Evolutionary conservation across 495 filamentous ascomycete species (phyloP), one percentile per base, ranked within the genome.

Genomic region (Penicillium dipodomyicola): DNA sequence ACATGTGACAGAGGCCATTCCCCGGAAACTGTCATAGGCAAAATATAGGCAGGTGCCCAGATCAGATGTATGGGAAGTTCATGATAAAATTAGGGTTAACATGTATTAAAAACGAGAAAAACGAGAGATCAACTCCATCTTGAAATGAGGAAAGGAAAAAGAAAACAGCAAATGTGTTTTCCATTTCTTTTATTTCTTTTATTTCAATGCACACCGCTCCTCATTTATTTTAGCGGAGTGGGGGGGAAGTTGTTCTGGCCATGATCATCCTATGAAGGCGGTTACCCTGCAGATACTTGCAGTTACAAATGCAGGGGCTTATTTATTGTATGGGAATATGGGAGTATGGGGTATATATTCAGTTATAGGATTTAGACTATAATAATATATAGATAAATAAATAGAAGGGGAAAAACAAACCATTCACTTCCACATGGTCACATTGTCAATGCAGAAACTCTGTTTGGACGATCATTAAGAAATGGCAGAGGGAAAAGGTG

Each of bases 1-100:
- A 30, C 69, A 70, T 70, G 69, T 72, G 69, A 72, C 54, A 37
- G 65, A 62, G 46, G 65, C 60, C 62, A 65, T 65, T 45, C 29
- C 29, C 23, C 22, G 23, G 23, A 25, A 25, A 25, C 23, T 25
- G 23, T 22, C 22, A 23, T 41, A 50, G 32, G 43, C 15, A 37
- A 37, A 32, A 39, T 39, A 39, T 27, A 30, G 48, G 29, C 56
- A 54, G 51, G 41, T 46, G 48, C 54, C 33, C 25, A 43, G 33
- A 30, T 43, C 39, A 19, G 42, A 20, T 40, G 52, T 29, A 47
- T 15, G 5, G 30, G 10, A 46, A 41, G 23, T 25, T 19, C 11
- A 11, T 42, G 52, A 57, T 62, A 47, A 59, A 49, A 65, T 62
- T 65, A 65, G 57, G 58, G 59, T 45, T 64, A 35, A 48, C 59